phyloP scores from a whole-genome alignment of 176 grass and related monocot genomes.

The Aegilops sharonensis region DNA sequence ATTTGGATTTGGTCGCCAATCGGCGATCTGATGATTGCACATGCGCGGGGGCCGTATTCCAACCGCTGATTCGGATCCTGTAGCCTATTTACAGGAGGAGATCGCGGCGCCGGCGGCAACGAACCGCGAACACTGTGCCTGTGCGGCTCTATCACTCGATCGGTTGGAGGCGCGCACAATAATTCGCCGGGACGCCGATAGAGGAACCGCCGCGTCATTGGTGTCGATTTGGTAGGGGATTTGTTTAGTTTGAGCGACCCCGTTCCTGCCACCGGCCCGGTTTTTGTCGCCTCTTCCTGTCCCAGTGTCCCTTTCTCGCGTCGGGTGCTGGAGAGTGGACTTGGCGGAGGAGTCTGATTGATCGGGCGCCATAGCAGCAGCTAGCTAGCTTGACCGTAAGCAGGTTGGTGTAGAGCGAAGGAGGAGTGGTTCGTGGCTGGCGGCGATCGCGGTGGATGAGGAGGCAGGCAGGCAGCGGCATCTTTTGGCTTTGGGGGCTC shows the following conservation, averaged over 20 bases:
- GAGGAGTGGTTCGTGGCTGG: too few relatives aligned
- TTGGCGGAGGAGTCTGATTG: too few relatives aligned
- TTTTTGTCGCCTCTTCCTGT: too few relatives aligned
- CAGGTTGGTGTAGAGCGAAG: too few relatives aligned
- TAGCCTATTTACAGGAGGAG: not conserved
- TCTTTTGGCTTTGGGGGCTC: not conserved
- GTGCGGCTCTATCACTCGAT: not conserved
- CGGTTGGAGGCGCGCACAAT: not conserved
- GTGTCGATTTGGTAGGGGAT: not conserved
- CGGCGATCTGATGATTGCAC: conserved; percentile 42
- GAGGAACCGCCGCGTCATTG: not conserved
- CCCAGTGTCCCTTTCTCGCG: not conserved
- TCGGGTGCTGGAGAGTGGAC: not conserved
- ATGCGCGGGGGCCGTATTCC: conserved; percentile 17
- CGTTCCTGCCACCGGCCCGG: too few relatives aligned
- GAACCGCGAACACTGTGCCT: not conserved
- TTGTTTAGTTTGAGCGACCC: not conserved
- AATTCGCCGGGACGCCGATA: not conserved
- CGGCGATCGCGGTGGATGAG: too few relatives aligned
- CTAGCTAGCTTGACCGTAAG: too few relatives aligned
- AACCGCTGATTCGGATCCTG: not conserved
- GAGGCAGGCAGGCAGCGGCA: not conserved
- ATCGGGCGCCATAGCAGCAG: too few relatives aligned
- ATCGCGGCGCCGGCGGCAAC: not conserved
- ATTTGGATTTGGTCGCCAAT: conserved; percentile 5